These are phyloP conservation scores for Sherardia arvensis DNA, from an alignment of 257 asterid genomes.

Conservation along the genomic window DNA sequence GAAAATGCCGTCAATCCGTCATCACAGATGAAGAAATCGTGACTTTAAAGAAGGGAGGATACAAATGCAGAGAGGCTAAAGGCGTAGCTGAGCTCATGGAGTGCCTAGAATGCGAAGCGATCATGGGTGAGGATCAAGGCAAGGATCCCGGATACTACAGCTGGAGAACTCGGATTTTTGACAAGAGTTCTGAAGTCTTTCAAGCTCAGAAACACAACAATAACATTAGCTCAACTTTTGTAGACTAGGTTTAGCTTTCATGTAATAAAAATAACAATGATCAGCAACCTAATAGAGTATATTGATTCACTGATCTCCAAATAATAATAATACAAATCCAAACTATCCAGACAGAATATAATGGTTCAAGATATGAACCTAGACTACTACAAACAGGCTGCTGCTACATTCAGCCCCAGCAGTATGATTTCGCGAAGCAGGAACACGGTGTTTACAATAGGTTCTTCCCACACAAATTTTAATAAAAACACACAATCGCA, in stretches of 20 bases:
- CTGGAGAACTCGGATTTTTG: slow-evolving; percentile 64
- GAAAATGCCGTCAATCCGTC: too few relatives aligned
- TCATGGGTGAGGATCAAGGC: slow-evolving; percentile 81
- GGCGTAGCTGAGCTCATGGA: slow-evolving; percentile 59
- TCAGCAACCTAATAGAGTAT: neutral
- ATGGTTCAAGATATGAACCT: neutral
- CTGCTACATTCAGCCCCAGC: too few relatives aligned
- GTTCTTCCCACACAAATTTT: too few relatives aligned
- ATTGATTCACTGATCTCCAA: neutral
- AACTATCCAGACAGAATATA: neutral
- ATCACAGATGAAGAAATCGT: slow-evolving; percentile 30
- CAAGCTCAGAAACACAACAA: slow-evolving; percentile 49
- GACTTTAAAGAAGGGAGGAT: slow-evolving; percentile 21
- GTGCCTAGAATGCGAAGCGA: slow-evolving; percentile 79
- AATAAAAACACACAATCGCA: too few relatives aligned
- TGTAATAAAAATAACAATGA: neutral
- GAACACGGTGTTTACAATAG: too few relatives aligned
- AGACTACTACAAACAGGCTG: slow-evolving; percentile 3
- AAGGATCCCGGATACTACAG: slow-evolving; percentile 61
- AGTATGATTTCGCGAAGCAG: too few relatives aligned
- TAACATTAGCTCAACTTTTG: neutral
- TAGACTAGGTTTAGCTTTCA: neutral
- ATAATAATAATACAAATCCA: neutral
- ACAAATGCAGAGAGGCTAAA: slow-evolving; percentile 27
- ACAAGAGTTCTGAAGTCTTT: slow-evolving; percentile 55